These are phyloP conservation scores for Gossypium bickii DNA, from an alignment of 345 rosid genomes.

Conservation along the genomic window DNA sequence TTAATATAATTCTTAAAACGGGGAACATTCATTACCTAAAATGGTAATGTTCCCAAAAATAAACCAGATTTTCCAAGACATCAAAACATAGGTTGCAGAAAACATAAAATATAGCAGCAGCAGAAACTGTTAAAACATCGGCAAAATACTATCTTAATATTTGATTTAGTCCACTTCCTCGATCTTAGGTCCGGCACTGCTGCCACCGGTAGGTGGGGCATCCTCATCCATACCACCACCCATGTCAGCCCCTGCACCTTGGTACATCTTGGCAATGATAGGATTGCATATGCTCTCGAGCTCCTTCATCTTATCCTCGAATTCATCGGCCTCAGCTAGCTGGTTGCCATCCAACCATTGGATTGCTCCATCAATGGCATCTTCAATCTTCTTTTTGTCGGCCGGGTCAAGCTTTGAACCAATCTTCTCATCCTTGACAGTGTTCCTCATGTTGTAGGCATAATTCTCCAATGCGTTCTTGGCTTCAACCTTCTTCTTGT, in stretches of 20 bases:
- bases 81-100: background rate
- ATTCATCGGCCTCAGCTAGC: slow-evolving; percentile 48
- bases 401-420: background rate
- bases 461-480: background rate
- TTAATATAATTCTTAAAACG: too few species aligned
- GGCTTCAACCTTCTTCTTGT: slow-evolving; percentile 6
- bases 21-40: background rate
- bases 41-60: background rate
- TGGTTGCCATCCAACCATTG: slow-evolving; percentile 39
- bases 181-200: slow-evolving; percentile 55
- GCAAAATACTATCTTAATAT: background rate
- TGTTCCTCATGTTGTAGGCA: background rate
- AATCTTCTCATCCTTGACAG: background rate
- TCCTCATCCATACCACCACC: slow-evolving; percentile 61
- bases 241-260: slow-evolving; percentile 40
- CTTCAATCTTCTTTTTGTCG: background rate
- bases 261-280: slow-evolving; percentile 76
- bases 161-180: slow-evolving; percentile 53
- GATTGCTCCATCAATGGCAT: background rate
- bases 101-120: background rate
- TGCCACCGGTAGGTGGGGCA: slow-evolving; percentile 42
- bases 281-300: slow-evolving; percentile 69
- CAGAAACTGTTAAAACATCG: background rate
- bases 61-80: background rate
- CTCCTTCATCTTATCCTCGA: slow-evolving; percentile 77